Conservation (phyloP, 177 flowering plant genomes). For the Vitis hybrid region DNA sequence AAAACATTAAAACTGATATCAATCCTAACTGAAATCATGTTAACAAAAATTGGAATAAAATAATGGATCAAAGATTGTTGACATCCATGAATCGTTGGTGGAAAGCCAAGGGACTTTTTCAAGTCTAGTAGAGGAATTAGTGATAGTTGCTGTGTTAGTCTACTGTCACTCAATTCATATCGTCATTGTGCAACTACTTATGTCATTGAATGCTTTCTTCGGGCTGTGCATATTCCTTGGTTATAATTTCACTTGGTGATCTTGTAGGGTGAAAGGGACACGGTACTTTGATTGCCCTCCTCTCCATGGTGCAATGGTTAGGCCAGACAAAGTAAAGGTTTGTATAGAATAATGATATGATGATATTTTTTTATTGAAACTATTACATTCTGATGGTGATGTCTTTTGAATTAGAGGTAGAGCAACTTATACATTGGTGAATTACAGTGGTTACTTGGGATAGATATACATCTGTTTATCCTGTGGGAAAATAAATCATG, state of each 20-base stretch:
- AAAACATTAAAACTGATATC: no score
- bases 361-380: background rate
- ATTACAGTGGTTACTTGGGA: background rate
- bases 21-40: no score
- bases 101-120: no score
- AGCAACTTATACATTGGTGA: background rate
- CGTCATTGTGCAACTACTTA: no score
- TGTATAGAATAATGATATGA: constrained; percentile 7
- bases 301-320: constrained; percentile 76
- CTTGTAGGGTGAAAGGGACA: constrained; percentile 76
- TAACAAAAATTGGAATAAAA: no score
- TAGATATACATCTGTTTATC: background rate
- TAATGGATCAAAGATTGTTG: no score
- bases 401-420: background rate
- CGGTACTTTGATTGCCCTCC: constrained; percentile 80
- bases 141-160: no score
- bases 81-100: no score
- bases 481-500: no score
- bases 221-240: background rate
- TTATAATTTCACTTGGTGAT: constrained; percentile 10
- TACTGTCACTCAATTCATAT: no score
- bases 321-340: constrained; percentile 94
- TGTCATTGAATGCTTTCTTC: no score
- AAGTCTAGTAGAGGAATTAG: no score
- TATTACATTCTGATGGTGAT: background rate